Evolutionary conservation across 345 rosid genomes (phyloP), one percentile per base, ranked within the genome.

Genomic region (Rubroshorea leprosula): DNA sequence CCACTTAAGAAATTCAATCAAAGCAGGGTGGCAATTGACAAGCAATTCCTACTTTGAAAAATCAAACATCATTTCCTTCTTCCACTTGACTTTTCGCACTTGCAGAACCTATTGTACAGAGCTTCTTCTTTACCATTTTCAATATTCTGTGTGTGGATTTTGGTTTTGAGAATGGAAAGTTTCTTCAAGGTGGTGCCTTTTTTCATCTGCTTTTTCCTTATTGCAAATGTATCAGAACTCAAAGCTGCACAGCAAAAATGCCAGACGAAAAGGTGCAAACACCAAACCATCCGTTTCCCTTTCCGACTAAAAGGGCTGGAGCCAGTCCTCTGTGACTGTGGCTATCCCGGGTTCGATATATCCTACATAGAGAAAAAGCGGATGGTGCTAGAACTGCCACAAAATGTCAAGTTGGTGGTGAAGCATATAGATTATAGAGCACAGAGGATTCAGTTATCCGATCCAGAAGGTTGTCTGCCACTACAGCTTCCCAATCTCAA

Each of bases 341-440:
- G 65, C 38, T 61, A 58, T 13, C 52, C 53, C 1, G 48, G 65
- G 56, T 61, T 61, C n/a, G n/a, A n/a, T n/a, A n/a, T n/a, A n/a
- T n/a, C n/a, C n/a, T n/a, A n/a, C n/a, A n/a, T n/a, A n/a, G 65
- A 61, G 43, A 50, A 39, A 10, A 51, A 51, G 0, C 24, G 50
- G n/a, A 61, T 48, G 22, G 0, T 39, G 48, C 47, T 61, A n/a
- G 17, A 50, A 6, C 22, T 61, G 6, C 57, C 65, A 35, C 47
- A 21, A 15, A 20, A 46, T 2, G 18, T 61, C 45, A 6, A 59
- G 16, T 23, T 59, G 19, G 2, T 48, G 53, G 63, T 59, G 63
- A 29, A 48, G 44, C 54, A 15, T 27, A 59, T 59, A 12, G 44
- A 59, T 21, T 58, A 58, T 19, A 11, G 29, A 18, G 63, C 25